Evolutionary conservation across 2,329 filamentous ascomycete species (phyloP), one percentile per base, ranked within the genome.

Genomic region (Thielaviopsis populi): DNA sequence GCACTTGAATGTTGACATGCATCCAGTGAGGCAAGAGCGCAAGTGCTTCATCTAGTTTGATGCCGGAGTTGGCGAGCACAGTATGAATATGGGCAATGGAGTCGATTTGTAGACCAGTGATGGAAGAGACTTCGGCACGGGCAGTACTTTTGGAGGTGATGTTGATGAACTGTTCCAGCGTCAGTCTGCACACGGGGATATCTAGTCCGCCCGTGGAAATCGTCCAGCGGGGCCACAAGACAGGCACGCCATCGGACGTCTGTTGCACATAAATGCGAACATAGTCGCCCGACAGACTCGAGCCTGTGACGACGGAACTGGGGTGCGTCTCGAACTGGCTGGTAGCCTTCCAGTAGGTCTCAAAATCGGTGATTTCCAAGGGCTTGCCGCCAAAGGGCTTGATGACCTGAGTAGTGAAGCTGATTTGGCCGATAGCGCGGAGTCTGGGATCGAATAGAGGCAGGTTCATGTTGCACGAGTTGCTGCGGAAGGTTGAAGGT

Each of bases 331-430:
- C 85, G 59, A 94, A 82, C 69, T 96, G 91, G 70, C 91, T 96
- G 0, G 94, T 99, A 0, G 92, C 92, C 74, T 97, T 99, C 94
- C 94, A 99, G 74, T 99, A 99, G 0, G 94, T 97, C 67, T 95
- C 94, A 70, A 97, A 99, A 71, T 97, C 91, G 0, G 94, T 95
- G 66, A 99, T 96, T 73, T 99, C 94, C 24, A 99, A 78, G 2
- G 94, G 91, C 66, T 91, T 87, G 7, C 94, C 92, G 67, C 86
- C 84, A 76, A 97, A 99, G 0, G 94, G 94, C 71, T 96, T 96
- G 73, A 99, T 95, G 30, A 97, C 90, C 72, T 97, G 91, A 63
- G 90, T 95, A 68, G 89, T 88, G 77, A 99, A 99, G 68, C 85
- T 90, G 68, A 97, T 89, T 70, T 95, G 89, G 5, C 94, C 94